Percentiles rank a stretch among this genome's conserved stretches.
Conservation (phyloP, 2,329 filamentous ascomycete species). For the Xylaria sp. region DNA sequence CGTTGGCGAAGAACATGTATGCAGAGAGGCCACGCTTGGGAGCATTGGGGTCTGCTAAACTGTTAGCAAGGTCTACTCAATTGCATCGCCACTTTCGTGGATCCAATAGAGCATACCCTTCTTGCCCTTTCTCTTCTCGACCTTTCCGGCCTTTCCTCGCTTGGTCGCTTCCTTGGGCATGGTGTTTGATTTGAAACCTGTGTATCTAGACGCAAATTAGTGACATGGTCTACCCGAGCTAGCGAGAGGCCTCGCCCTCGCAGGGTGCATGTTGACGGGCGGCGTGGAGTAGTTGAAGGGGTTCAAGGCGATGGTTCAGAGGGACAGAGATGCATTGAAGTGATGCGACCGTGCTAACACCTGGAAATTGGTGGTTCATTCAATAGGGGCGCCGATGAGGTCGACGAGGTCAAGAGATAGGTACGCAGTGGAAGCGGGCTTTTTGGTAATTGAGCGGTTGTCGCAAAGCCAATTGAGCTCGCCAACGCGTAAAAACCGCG, state of each 20-base stretch:
- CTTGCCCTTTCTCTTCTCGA: constrained; percentile 67
- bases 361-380: neutral
- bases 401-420: constrained; percentile 19
- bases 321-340: neutral
- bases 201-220: constrained; percentile 28
- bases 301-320: neutral
- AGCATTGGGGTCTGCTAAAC: constrained; percentile 83
- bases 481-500: constrained; percentile 48
- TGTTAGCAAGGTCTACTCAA: constrained; percentile 19
- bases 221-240: neutral
- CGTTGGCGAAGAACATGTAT: constrained; percentile 99
- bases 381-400: constrained; percentile 21
- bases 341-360: neutral
- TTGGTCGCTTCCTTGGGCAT: constrained; percentile 71
- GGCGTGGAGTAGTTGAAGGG: neutral
- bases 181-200: constrained; percentile 51
- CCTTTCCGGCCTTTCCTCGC: constrained; percentile 62
- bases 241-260: neutral
- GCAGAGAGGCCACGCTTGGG: constrained; percentile 99
- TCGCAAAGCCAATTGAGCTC: constrained; percentile 56
- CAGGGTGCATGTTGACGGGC: neutral
- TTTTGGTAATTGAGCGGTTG: constrained; percentile 42
- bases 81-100: constrained; percentile 4
- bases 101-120: constrained; percentile 62
- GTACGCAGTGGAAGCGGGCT: constrained; percentile 18